These are phyloP conservation scores for Rhynchospora breviuscula DNA, from an alignment of 176 grass and related monocot species.

Conservation along the genomic window DNA sequence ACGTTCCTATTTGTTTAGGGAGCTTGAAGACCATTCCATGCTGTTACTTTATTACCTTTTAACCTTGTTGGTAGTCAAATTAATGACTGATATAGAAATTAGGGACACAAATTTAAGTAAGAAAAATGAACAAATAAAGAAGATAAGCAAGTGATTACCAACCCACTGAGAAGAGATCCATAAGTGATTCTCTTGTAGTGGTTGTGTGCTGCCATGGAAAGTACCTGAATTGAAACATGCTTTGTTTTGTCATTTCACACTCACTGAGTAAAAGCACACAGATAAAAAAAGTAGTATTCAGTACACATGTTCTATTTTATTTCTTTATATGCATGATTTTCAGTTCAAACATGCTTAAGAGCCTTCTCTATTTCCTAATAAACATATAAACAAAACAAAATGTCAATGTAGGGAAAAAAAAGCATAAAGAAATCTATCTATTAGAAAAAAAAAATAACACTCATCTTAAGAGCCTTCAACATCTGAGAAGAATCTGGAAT, in stretches of 20 bases:
- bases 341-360: background rate
- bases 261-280: too few species aligned
- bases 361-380: slow-evolving; percentile 58
- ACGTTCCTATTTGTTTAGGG: too few species aligned
- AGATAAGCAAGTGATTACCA: slow-evolving; percentile 34
- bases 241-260: too few species aligned
- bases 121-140: background rate
- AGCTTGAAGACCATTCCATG: too few species aligned
- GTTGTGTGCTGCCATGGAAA: slow-evolving; percentile 95
- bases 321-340: too few species aligned
- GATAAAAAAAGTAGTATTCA: too few species aligned
- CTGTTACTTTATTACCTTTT: too few species aligned
- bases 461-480: slow-evolving; percentile 77
- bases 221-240: slow-evolving; percentile 51
- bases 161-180: slow-evolving; percentile 80
- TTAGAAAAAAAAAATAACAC: too few species aligned
- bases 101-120: background rate
- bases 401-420: background rate
- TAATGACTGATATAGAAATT: too few species aligned
- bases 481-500: slow-evolving; percentile 85
- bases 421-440: background rate
- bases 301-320: too few species aligned
- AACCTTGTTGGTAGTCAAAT: too few species aligned
- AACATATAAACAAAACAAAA: background rate
- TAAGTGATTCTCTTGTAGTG: slow-evolving; percentile 97